Evolutionary conservation across 495 filamentous ascomycete genomes (phyloP), one percentile per base, ranked within the genome.

Genomic region (Chaetomidium leptoderma): DNA sequence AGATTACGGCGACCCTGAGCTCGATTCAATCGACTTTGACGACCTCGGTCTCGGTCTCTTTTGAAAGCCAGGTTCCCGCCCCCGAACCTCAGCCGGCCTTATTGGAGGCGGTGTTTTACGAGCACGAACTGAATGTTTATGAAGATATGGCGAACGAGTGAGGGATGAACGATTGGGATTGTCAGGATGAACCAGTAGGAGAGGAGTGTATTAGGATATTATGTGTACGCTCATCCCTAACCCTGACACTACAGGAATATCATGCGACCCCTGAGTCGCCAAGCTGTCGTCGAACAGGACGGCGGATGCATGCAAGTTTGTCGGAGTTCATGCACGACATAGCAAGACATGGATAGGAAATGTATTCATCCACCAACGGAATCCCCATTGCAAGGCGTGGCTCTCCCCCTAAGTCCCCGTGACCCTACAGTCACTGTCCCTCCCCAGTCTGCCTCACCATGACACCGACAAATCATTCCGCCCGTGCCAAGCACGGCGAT

Each of bases 1-100:
- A 2, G 72, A 77, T 32, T 77, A 76, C 13, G 71, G 70, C 6
- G 74, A 74, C 7, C 53, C 58, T 6, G 70, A 70, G n/a, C 53
- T 74, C 32, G 71, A 73, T 32, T 67, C 63, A 27, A 33, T 57
- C 4, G 59, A 57, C n/a, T 23, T 59, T 46, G 56, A 40, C 2
- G 56, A 37, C 24, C 33, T 63, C 11, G 19, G 40, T 23, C n/a
- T 17, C 13, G 42, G 6, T 19, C 16, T n/a, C n/a, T n/a, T n/a
- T 55, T 35, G 23, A 16, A 21, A 13, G 11, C 9, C n/a, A n/a
- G n/a, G n/a, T n/a, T n/a, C n/a, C n/a, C n/a, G n/a, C n/a, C n/a
- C n/a, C n/a, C n/a, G n/a, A n/a, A n/a, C n/a, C n/a, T n/a, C n/a
- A n/a, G n/a, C n/a, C n/a, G n/a, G n/a, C n/a, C n/a, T n/a, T n/a